Percentiles rank a stretch among this genome's conserved stretches.
Conservation (phyloP, 176 grass and related monocot genomes). For the Zea luxurians region DNA sequence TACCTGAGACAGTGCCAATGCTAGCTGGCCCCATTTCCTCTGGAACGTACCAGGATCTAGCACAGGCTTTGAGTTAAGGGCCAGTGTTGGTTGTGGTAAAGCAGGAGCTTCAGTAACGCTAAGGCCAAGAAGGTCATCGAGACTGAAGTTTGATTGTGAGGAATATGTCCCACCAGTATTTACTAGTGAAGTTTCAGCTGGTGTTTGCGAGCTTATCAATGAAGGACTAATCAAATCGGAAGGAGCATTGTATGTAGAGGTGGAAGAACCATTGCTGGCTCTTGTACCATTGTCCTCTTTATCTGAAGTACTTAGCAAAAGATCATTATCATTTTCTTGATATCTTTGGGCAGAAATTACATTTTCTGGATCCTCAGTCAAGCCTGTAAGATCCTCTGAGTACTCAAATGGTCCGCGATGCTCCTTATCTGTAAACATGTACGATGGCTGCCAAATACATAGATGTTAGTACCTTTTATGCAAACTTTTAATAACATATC, state of each 20-base stretch:
- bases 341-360: conserved; percentile 79
- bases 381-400: conserved; percentile 77
- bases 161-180: conserved; percentile 45
- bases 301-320: conserved; percentile 92
- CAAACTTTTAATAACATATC: conserved; percentile 27
- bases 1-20: conserved; percentile 79
- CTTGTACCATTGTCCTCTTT: conserved; percentile 78
- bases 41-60: conserved; percentile 92
- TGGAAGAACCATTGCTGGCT: conserved; percentile 55
- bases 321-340: conserved; percentile 96
- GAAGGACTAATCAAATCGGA: conserved; percentile 48
- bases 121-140: conserved; percentile 95
- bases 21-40: conserved; percentile 91
- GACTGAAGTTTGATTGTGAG: conserved; percentile 56
- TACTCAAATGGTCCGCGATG: conserved; percentile 96
- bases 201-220: conserved; percentile 55
- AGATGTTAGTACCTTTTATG: conserved; percentile 18
- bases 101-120: conserved; percentile 46
- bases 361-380: conserved; percentile 67
- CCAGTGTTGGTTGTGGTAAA: conserved; percentile 52
- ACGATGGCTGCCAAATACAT: conserved; percentile 77
- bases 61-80: conserved; percentile 74
- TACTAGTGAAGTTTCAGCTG: conserved; percentile 48
- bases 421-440: conserved; percentile 98
- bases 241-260: conserved; percentile 88